Conservation (phyloP, 768 basidiomycete genomes). For the Tylopilus sp. region DNA sequence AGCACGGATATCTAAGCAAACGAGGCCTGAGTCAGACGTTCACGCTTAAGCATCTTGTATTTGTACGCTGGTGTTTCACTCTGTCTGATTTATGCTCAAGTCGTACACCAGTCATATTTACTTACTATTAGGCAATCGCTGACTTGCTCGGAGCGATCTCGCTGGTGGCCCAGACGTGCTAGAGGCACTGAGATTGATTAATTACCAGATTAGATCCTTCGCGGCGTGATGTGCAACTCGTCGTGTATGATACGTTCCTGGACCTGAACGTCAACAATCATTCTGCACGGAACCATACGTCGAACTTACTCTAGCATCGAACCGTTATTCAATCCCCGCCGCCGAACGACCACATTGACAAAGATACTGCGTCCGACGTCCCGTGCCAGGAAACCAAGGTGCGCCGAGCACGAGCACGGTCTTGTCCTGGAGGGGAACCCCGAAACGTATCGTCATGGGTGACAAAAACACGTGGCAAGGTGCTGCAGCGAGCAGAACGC, state of each 20-base stretch:
- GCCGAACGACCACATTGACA: not conserved
- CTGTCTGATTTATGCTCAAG: no score
- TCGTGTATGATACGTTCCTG: not conserved
- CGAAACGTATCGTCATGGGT: conserved; percentile 23
- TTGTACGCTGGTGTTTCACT: conserved; percentile 1
- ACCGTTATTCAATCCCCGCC: not conserved
- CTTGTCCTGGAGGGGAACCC: conserved; percentile 15
- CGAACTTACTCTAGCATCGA: not conserved
- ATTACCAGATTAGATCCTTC: no score
- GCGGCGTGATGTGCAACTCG: not conserved
- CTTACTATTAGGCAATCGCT: not conserved
- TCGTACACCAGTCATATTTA: no score
- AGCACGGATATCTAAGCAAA: conserved; percentile 21
- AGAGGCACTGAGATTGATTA: no score
- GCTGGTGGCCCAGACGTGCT: no score
- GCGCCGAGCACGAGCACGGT: conserved; percentile 22
- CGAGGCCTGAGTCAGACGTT: no score
- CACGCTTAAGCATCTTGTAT: no score
- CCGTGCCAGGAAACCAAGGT: conserved; percentile 7
- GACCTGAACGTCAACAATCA: not conserved
- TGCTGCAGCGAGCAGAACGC: conserved; percentile 25
- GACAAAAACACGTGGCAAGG: conserved; percentile 19
- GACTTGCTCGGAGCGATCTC: no score
- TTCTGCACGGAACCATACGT: not conserved
- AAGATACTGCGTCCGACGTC: conserved; percentile 8